Evolutionary conservation across 441 rosid species (phyloP).

Genomic region (Cnidoscolus chayamansa): DNA sequence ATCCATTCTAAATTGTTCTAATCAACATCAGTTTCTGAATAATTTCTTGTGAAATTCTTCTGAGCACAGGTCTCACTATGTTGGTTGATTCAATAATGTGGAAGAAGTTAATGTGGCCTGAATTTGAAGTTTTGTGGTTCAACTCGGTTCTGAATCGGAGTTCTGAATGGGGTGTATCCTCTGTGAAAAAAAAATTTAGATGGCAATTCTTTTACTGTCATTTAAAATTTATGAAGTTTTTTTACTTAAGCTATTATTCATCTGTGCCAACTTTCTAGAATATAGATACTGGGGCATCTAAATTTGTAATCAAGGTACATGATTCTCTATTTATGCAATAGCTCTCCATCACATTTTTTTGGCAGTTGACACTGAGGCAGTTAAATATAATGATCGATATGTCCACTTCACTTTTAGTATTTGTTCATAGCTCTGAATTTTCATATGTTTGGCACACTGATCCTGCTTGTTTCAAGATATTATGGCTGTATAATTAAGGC

Average conservation of each 20-base stretch:
- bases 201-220: neutral
- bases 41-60: constrained; percentile 30
- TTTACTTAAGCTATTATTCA: neutral
- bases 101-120: constrained; percentile 86
- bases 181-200: constrained; percentile 16
- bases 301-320: no score
- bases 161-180: constrained; percentile 99
- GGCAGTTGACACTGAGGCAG: neutral
- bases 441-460: neutral
- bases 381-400: neutral
- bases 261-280: neutral
- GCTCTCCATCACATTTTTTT: no score
- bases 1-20: constrained; percentile 9
- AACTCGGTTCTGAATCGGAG: constrained; percentile 94
- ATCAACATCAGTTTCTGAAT: constrained; percentile 14
- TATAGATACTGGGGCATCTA: neutral
- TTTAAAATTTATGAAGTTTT: neutral
- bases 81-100: constrained; percentile 90
- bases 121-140: constrained; percentile 96
- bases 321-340: no score
- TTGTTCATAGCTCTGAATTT: neutral
- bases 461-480: neutral
- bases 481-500: neutral
- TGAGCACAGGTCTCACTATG: constrained; percentile 65
- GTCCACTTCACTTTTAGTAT: neutral